phyloP scores from a whole-genome alignment of 1,139 yeast genomes.

The Taphrina wiesneri region DNA sequence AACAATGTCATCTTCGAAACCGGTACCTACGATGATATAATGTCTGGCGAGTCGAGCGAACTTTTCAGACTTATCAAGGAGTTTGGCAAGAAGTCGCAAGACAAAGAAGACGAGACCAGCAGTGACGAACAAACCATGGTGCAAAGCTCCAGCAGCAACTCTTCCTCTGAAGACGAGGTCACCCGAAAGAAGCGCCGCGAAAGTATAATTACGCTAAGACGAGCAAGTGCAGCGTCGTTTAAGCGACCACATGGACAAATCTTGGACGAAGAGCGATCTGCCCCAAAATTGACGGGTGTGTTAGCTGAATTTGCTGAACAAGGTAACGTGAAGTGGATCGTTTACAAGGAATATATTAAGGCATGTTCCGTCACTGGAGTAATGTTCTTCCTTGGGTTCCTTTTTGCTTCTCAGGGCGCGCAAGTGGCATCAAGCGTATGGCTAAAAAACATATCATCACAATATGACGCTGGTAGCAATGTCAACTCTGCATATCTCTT shows the following conservation, averaged over 20 bases:
- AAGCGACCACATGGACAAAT: constrained; percentile 43
- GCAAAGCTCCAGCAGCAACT: constrained; percentile 27
- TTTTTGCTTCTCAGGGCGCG: constrained; percentile 58
- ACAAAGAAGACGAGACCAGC: constrained; percentile 24
- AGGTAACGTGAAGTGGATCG: constrained; percentile 90
- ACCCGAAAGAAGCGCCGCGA: constrained; percentile 14
- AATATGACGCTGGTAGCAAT: constrained; percentile 69
- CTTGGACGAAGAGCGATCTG: constrained; percentile 34
- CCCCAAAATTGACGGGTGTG: constrained; percentile 40
- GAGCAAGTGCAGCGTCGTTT: constrained; percentile 69
- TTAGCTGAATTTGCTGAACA: constrained; percentile 74
- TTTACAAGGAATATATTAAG: constrained; percentile 76
- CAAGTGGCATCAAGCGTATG: constrained; percentile 74
- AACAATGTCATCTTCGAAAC: constrained; percentile 78
- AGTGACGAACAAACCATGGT: constrained; percentile 36
- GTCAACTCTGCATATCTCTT: constrained; percentile 75
- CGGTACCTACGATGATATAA: constrained; percentile 66
- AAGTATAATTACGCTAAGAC: constrained; percentile 55
- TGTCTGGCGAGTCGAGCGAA: constrained; percentile 51
- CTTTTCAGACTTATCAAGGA: constrained; percentile 68
- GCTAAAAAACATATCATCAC: constrained; percentile 94
- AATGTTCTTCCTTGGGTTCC: constrained; percentile 52
- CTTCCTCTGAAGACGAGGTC: constrained; percentile 35
- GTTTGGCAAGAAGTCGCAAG: constrained; percentile 47
- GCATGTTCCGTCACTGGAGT: constrained; percentile 84